Conservation (phyloP, 1,284 basidiomycete genomes). For the Clitocybe nebularis region DNA sequence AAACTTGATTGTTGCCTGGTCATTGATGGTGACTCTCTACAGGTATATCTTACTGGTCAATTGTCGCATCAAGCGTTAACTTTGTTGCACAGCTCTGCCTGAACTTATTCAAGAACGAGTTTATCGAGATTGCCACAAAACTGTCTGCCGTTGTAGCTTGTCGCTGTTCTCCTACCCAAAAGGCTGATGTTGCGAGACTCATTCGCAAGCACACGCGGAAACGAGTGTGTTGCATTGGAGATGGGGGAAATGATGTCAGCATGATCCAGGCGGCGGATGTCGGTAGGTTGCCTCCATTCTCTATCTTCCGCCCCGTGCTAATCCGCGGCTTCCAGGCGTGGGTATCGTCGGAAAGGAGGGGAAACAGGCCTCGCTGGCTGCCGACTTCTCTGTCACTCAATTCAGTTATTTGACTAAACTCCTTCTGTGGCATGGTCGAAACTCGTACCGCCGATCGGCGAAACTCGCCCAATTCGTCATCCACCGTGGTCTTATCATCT, state of each 20-base stretch:
- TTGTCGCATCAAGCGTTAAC: too few species aligned
- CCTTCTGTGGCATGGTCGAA: conserved; percentile 94
- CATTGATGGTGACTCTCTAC: conserved; percentile 97
- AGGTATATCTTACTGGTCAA: too few species aligned
- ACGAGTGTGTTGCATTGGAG: conserved; percentile 96
- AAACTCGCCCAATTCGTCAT: conserved; percentile 99
- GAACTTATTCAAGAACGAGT: conserved; percentile 88
- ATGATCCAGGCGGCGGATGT: conserved; percentile 97
- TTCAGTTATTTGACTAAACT: conserved; percentile 95
- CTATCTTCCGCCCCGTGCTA: conserved; percentile 3
- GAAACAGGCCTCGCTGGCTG: conserved; percentile 95
- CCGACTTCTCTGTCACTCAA: conserved; percentile 96
- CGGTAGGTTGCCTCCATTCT: conserved; percentile 49
- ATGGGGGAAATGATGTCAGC: conserved; percentile 93
- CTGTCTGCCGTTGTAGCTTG: conserved; percentile 96
- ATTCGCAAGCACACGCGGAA: conserved; percentile 91
- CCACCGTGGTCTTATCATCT: conserved; percentile 96
- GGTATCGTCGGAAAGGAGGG: conserved; percentile 99
- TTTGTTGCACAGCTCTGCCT: conserved; percentile 73
- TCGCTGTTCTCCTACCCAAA: conserved; percentile 97
- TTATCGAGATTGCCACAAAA: conserved; percentile 94
- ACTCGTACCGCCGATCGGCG: conserved; percentile 96
- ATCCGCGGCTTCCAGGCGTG: conserved; percentile 56
- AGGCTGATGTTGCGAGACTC: conserved; percentile 93
- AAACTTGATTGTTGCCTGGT: conserved; percentile 98